Base-by-base conservation (phyloP, 345 rosid species). In the Laguncularia racemosa region DNA sequence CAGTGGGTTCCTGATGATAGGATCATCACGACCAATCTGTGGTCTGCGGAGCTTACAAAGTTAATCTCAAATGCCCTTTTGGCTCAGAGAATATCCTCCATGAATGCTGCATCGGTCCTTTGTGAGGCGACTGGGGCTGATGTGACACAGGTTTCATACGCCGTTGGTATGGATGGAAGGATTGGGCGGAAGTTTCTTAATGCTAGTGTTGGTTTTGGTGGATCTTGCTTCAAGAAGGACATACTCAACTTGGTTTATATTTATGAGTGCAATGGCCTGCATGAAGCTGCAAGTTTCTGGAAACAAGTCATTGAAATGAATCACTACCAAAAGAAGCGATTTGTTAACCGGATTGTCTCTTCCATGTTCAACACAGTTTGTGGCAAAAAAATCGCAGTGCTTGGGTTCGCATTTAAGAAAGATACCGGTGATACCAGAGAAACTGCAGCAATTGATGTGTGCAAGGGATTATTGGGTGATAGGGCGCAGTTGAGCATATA, bases 21-120 rank as follows among this genome's bases (percentile, higher is more conserved):
- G 46, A 85, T 85, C 66, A 53, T 89, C 12, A 69, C 82, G 12
- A 80, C 96, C 62, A 89, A 89, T 51, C 96, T 89, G 0, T 89
- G 95, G 96, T 86, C 95, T 0, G 96, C 96, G 5, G 96, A 89
- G 83, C 89, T 89, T 14, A 86, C 97, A 2, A 86, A 89, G 75
- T 84, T 89, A 17, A 95, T 91, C 12, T 89, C 91, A 19, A 86
- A 86, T 53, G 97, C 97, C 60, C 81, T 89, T 65, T 68, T 89
- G 83, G 97, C 97, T 20, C 91, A 86, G 64, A 63, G 91, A 67
- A 89, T 89, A 48, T 89, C 96, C 44, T 85, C 96, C 0, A 89
- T 89, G 12, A 89, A 89, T 56, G 95, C 95, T 21, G 81, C 84
- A 95, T 89, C 95, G 3, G 95, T 91, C 43, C 72, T 89, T 16